Conservation (phyloP, 2,329 filamentous ascomycete species). For the Apiospora hydei region DNA sequence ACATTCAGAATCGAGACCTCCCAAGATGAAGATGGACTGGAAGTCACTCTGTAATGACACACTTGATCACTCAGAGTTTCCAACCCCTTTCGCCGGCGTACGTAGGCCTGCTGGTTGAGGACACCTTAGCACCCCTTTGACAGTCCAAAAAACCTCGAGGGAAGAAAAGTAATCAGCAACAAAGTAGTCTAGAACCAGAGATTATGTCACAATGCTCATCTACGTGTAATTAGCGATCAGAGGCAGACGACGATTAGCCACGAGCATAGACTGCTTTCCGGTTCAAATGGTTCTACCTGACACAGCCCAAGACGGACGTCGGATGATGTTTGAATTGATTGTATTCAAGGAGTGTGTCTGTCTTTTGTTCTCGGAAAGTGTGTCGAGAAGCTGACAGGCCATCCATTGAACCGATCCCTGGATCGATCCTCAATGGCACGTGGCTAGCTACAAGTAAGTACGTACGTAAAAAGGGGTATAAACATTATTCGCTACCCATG, state of each 20-base stretch:
- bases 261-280: not conserved
- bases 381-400: slow-evolving; percentile 3
- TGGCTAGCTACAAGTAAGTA: not conserved
- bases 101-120: not conserved
- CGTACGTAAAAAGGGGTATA: slow-evolving; percentile 1
- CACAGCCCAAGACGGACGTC: not conserved
- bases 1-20: not conserved
- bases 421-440: not conserved
- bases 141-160: not conserved
- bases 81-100: not conserved
- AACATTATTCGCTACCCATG: not conserved
- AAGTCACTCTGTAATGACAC: not conserved
- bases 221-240: not conserved
- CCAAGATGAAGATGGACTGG: not conserved
- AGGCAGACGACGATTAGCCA: not conserved
- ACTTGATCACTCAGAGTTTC: not conserved
- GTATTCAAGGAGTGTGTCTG: slow-evolving; percentile 20
- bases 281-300: not conserved
- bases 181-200: not conserved
- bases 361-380: not conserved
- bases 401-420: not conserved
- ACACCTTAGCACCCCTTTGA: not conserved
- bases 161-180: fast-evolving
- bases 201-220: not conserved
- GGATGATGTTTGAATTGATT: slow-evolving; percentile 6